Evolutionary conservation across 805 yeast genomes (phyloP).

Genomic region (Kurtzmaniella fragi): DNA sequence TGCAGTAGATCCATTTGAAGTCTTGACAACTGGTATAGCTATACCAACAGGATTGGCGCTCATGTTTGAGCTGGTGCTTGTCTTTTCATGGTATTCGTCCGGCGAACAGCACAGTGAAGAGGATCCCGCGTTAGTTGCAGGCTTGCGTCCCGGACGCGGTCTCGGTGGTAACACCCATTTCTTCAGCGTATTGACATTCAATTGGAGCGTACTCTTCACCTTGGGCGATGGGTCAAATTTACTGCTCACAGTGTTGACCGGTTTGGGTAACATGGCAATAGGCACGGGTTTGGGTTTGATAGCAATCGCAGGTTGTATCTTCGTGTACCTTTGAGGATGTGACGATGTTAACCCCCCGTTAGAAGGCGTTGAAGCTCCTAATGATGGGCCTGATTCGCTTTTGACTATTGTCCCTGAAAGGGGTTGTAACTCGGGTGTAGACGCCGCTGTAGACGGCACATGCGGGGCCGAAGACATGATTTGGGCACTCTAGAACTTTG

Average conservation of each 20-base stretch:
- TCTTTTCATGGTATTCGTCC: not conserved
- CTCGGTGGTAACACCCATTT: conserved; percentile 39
- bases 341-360: not conserved
- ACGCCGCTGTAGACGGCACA: no score
- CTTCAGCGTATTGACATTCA: conserved; percentile 33
- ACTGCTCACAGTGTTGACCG: conserved; percentile 6
- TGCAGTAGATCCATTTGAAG: no score
- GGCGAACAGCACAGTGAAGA: conserved; percentile 1
- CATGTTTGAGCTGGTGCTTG: not conserved
- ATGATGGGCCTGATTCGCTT: no score
- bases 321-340: conserved; percentile 21
- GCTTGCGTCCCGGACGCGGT: conserved; percentile 40
- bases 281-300: conserved; percentile 30
- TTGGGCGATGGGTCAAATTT: conserved; percentile 8
- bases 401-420: no score
- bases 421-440: no score
- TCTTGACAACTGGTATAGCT: not conserved
- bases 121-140: conserved; percentile 10
- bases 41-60: not conserved
- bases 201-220: conserved; percentile 11
- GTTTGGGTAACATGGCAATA: conserved; percentile 25
- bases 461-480: no score
- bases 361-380: not conserved
- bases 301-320: conserved; percentile 36
- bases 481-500: no score